These are phyloP conservation scores for Naganishia sp. DNA, from an alignment of 1,284 basidiomycete genomes.

Conservation along the genomic window DNA sequence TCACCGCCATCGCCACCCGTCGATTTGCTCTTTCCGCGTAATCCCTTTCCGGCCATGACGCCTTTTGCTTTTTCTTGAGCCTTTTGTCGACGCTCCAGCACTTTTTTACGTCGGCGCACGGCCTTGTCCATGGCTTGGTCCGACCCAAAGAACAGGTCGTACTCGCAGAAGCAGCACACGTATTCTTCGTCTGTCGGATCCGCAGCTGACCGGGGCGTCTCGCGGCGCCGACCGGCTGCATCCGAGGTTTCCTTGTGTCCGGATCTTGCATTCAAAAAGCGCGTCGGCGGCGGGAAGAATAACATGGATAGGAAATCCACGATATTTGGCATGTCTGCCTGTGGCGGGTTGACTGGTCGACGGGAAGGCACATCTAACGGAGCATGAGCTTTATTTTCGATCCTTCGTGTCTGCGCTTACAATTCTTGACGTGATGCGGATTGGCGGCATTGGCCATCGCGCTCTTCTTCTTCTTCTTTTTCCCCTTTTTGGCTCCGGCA, in stretches of 20 bases:
- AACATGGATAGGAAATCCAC: constrained; percentile 37
- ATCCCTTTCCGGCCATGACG: constrained; percentile 45
- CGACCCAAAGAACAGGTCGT: constrained; percentile 73
- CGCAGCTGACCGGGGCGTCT: constrained; percentile 4
- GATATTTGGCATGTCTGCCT: constrained; percentile 42
- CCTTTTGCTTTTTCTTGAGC: constrained; percentile 72
- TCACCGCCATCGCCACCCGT: constrained; percentile 20
- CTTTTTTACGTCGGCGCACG: constrained; percentile 72
- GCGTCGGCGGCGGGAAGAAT: constrained; percentile 51
- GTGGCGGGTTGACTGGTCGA: constrained; percentile 34
- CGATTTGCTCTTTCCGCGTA: neutral
- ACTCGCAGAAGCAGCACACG: constrained; percentile 86
- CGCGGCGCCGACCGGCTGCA: neutral
- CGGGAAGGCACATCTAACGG: constrained; percentile 50
- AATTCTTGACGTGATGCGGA: constrained; percentile 82
- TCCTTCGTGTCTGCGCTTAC: constrained; percentile 38
- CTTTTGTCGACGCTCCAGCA: constrained; percentile 68
- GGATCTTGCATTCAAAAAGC: constrained; percentile 44
- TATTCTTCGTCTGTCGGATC: constrained; percentile 68
- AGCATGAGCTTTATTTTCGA: neutral
- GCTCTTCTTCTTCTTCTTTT: constrained; percentile 84
- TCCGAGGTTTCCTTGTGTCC: neutral
- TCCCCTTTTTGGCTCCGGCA: constrained; percentile 51
- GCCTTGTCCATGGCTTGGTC: constrained; percentile 67
- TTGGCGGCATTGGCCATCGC: constrained; percentile 82